Evolutionary conservation across 2,329 filamentous ascomycete species (phyloP), one percentile per base, ranked within the genome.

Genomic region (Setomelanomma holmii): DNA sequence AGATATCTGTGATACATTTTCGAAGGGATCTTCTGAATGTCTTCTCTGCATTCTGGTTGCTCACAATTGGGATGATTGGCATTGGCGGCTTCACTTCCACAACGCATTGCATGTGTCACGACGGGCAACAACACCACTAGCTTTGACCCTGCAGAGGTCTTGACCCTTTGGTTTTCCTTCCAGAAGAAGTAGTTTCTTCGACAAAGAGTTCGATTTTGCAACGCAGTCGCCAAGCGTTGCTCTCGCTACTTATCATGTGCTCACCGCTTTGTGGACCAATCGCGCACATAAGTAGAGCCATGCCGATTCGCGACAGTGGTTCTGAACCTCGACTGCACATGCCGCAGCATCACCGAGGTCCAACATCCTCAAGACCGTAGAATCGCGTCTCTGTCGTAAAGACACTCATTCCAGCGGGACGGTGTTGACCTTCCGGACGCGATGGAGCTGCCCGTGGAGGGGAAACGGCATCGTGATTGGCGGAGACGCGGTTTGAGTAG

Each of bases 241-340:
- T 24, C 39, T 47, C 20, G 22, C 45, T 41, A 35, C 45, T 45
- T 48, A 35, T 46, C 33, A 16, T 38, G 47, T 48, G 48, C 53
- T 66, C 63, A 67, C 66, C 64, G 66, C 66, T 57, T 63, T 40
- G 62, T 65, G 64, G 61, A 60, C 55, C 51, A 45, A 34, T 40
- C 46, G 53, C 62, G 42, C 60, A 63, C 56, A 60, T 61, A 60
- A 44, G 36, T 35, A 20, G 51, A n/a, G 48, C 24, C 19, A 55
- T 49, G 47, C 40, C 43, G 5, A 46, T 16, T 6, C 21, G 30
- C 20, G 39, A 24, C 21, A 12, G 22, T 33, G 20, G 34, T 30
- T 14, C 27, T 34, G 30, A 48, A 17, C 24, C 34, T 33, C 40
- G 21, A 42, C 53, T 16, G 49, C 45, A 35, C 45, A 23, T 36